A percentile compares a stretch with the other conserved stretches of the same genome.
These are phyloP conservation scores for Solanum pimpinellifolium DNA, from an alignment of 257 asterid genomes.

Conservation along the genomic window DNA sequence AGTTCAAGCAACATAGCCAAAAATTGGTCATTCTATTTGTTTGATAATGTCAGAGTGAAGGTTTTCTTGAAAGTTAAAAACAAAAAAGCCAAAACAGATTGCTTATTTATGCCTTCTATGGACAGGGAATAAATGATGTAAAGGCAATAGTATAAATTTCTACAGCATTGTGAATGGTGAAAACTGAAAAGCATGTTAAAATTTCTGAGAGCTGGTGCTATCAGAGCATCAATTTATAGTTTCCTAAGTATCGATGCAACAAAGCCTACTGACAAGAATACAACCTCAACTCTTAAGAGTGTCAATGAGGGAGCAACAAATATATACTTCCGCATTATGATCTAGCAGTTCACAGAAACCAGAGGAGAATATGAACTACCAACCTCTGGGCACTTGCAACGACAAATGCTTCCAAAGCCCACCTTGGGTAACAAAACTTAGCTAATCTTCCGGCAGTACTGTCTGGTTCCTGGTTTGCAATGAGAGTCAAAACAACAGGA, in stretches of 20 bases:
- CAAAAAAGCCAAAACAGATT: neutral
- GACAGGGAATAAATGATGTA: neutral
- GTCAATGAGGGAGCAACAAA: neutral
- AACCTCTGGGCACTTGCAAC: conserved; percentile 88
- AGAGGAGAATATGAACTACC: conserved; percentile 2
- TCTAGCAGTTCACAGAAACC: neutral
- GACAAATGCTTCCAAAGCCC: conserved; percentile 91
- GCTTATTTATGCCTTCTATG: neutral
- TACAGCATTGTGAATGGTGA: neutral
- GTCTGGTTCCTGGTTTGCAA: conserved; percentile 70
- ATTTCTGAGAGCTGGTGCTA: neutral
- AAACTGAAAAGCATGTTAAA: neutral
- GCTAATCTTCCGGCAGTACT: conserved; percentile 39
- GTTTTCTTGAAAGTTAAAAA: neutral
- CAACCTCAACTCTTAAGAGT: neutral
- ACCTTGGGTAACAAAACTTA: conserved; percentile 69
- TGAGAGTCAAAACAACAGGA: conserved; percentile 84
- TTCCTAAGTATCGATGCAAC: neutral
- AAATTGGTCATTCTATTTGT: neutral
- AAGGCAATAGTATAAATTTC: neutral
- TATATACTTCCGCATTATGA: neutral
- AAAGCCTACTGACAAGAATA: neutral
- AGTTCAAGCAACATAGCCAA: neutral
- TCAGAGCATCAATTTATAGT: neutral
- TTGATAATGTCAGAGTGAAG: neutral